Evolutionary conservation across 1,284 basidiomycete species (phyloP).

Genomic region (Cutaneotrichosporon sp.): DNA sequence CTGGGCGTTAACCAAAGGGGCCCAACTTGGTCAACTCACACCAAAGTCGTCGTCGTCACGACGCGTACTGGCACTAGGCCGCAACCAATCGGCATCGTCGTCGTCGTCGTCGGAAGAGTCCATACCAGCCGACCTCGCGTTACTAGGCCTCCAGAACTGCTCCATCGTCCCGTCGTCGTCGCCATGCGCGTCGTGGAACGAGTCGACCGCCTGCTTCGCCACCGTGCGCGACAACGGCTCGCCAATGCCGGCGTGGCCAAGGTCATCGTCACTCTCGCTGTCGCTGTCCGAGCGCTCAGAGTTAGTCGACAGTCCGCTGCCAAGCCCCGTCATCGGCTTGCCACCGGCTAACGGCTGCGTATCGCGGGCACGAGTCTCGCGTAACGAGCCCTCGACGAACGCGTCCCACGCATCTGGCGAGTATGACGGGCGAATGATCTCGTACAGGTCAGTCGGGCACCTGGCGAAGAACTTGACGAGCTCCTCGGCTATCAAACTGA

Average conservation of each 20-base stretch:
- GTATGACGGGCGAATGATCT: constrained; percentile 64
- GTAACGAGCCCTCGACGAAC: constrained; percentile 76
- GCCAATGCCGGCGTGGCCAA: constrained; percentile 33
- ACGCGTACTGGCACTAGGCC: constrained; percentile 31
- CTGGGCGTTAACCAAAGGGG: constrained; percentile 16
- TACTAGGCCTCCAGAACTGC: constrained; percentile 25
- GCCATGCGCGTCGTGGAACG: constrained; percentile 32
- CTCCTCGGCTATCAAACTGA: constrained; percentile 71
- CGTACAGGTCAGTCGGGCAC: constrained; percentile 76
- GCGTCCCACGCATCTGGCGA: constrained; percentile 81
- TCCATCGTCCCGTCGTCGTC: constrained; percentile 34
- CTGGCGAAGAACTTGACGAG: constrained; percentile 61
- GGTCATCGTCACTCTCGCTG: constrained; percentile 39
- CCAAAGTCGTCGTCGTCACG: constrained; percentile 44
- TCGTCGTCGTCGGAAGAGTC: constrained; percentile 50
- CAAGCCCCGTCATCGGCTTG: constrained; percentile 42
- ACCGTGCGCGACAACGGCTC: constrained; percentile 43
- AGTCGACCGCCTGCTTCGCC: constrained; percentile 25
- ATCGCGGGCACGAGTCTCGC: constrained; percentile 80
- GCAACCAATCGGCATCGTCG: constrained; percentile 50
- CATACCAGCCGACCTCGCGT: constrained; percentile 16
- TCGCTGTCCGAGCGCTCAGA: constrained; percentile 29
- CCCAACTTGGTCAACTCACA: constrained; percentile 27
- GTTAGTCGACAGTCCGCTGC: constrained; percentile 16
- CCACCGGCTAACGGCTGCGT: constrained; percentile 74